Percentiles rank a stretch among this genome's conserved stretches.
These are phyloP conservation scores for Metschnikowia colocasiae DNA, from an alignment of 805 yeast genomes.

Conservation along the genomic window DNA sequence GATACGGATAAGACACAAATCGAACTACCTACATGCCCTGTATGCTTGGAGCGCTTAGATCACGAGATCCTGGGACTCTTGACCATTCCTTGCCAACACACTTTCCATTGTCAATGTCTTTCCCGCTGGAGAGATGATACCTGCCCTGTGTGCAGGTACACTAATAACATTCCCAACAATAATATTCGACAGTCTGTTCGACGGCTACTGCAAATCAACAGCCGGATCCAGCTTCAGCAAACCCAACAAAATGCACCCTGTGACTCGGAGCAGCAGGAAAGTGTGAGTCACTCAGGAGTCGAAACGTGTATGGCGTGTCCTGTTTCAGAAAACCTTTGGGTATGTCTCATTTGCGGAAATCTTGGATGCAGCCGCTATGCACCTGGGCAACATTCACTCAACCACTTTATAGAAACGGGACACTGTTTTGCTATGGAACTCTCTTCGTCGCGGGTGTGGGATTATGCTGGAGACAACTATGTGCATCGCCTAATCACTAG, in stretches of 20 bases:
- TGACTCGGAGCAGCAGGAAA: slow-evolving; percentile 9
- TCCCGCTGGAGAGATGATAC: slow-evolving; percentile 87
- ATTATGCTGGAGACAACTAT: slow-evolving; percentile 85
- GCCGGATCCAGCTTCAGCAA: slow-evolving; percentile 19
- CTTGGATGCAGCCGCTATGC: slow-evolving; percentile 87
- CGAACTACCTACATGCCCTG: slow-evolving; percentile 91
- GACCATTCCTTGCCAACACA: slow-evolving; percentile 90
- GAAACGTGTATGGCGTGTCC: slow-evolving; percentile 56
- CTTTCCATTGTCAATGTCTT: slow-evolving; percentile 85
- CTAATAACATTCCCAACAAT: slow-evolving; percentile 44
- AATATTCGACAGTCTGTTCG: slow-evolving; percentile 32
- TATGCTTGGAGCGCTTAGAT: slow-evolving; percentile 86
- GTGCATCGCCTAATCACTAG: slow-evolving; percentile 84
- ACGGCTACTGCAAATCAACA: slow-evolving; percentile 30
- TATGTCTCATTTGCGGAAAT: slow-evolving; percentile 85
- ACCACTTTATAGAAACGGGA: slow-evolving; percentile 70
- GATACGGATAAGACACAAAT: slow-evolving; percentile 19
- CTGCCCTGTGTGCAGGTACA: slow-evolving; percentile 87
- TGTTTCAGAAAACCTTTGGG: slow-evolving; percentile 68
- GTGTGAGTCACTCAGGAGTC: background rate
- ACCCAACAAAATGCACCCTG: slow-evolving; percentile 14
- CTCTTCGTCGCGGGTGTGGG: slow-evolving; percentile 86
- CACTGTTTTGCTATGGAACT: slow-evolving; percentile 93
- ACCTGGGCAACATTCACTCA: slow-evolving; percentile 78
- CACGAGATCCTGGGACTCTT: slow-evolving; percentile 72